phyloP scores from a whole-genome alignment of 495 filamentous ascomycete species.

The Penicilliopsis zonata region DNA sequence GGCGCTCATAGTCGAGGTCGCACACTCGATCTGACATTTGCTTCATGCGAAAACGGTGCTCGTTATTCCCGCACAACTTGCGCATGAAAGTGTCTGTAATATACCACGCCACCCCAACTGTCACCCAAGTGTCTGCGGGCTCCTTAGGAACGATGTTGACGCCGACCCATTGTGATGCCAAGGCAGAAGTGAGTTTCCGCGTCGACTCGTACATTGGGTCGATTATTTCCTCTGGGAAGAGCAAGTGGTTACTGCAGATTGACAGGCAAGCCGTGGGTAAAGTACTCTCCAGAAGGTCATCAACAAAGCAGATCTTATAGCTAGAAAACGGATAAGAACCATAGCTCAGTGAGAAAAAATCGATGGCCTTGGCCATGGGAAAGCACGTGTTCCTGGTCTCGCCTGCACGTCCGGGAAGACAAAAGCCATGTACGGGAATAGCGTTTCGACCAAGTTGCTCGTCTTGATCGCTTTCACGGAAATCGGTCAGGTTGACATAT shows the following conservation, averaged over 20 bases:
- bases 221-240: slow-evolving; percentile 71
- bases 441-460: slow-evolving; percentile 76
- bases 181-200: slow-evolving; percentile 62
- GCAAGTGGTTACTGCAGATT: slow-evolving; percentile 74
- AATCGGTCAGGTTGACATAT: slow-evolving; percentile 78
- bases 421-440: slow-evolving; percentile 77
- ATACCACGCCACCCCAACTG: slow-evolving; percentile 81
- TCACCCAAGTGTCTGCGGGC: slow-evolving; percentile 78
- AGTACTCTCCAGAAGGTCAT: slow-evolving; percentile 66
- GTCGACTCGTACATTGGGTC: slow-evolving; percentile 72
- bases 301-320: slow-evolving; percentile 88
- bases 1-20: slow-evolving; percentile 68
- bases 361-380: slow-evolving; percentile 63
- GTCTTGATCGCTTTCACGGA: slow-evolving; percentile 79
- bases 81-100: slow-evolving; percentile 89
- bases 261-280: slow-evolving; percentile 69
- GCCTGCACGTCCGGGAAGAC: slow-evolving; percentile 66
- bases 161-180: slow-evolving; percentile 91
- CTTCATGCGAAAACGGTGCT: slow-evolving; percentile 87
- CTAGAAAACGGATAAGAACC: slow-evolving; percentile 76
- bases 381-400: slow-evolving; percentile 79
- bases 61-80: slow-evolving; percentile 83
- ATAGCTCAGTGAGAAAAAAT: slow-evolving; percentile 75
- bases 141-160: slow-evolving; percentile 75
- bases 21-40: slow-evolving; percentile 67